phyloP scores from a whole-genome alignment of 1,284 basidiomycete species.

The Cutaneotrichosporon cutaneum region DNA sequence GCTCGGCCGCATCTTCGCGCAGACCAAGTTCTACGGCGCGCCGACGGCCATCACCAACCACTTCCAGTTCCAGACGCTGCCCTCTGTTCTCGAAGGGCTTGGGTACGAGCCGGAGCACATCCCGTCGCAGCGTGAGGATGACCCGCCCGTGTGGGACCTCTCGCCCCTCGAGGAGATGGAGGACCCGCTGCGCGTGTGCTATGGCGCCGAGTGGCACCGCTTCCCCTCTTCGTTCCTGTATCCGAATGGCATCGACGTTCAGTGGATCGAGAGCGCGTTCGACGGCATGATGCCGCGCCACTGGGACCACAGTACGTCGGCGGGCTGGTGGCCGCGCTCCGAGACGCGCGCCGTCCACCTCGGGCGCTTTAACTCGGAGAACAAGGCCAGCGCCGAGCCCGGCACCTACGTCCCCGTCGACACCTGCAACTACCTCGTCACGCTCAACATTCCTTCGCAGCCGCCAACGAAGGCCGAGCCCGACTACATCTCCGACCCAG shows the following conservation, averaged over 20 bases:
- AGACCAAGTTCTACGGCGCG: slow-evolving; percentile 86
- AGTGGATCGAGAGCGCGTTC: slow-evolving; percentile 87
- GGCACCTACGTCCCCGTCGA: slow-evolving; percentile 75
- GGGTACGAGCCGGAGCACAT: slow-evolving; percentile 56
- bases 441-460: slow-evolving; percentile 75
- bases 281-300: slow-evolving; percentile 77
- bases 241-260: slow-evolving; percentile 74
- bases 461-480: slow-evolving; percentile 66
- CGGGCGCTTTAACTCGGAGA: slow-evolving; percentile 79
- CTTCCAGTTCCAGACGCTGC: slow-evolving; percentile 77
- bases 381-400: slow-evolving; percentile 64
- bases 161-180: slow-evolving; percentile 68
- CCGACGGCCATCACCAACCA: slow-evolving; percentile 72
- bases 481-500: slow-evolving; percentile 59
- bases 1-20: slow-evolving; percentile 72
- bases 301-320: slow-evolving; percentile 36
- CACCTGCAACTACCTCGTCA: slow-evolving; percentile 81
- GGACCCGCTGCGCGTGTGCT: slow-evolving; percentile 67
- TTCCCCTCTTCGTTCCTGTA: slow-evolving; percentile 90
- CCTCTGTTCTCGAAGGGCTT: slow-evolving; percentile 72
- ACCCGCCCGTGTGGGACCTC: slow-evolving; percentile 64
- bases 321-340: slow-evolving; percentile 61
- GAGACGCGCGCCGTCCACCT: slow-evolving; percentile 65
- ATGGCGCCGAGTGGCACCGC: slow-evolving; percentile 93
- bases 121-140: neutral